Percentiles rank a stretch among this genome's conserved stretches.
These are phyloP conservation scores for Rubroshorea leprosula DNA, from an alignment of 345 rosid genomes.

Conservation along the genomic window DNA sequence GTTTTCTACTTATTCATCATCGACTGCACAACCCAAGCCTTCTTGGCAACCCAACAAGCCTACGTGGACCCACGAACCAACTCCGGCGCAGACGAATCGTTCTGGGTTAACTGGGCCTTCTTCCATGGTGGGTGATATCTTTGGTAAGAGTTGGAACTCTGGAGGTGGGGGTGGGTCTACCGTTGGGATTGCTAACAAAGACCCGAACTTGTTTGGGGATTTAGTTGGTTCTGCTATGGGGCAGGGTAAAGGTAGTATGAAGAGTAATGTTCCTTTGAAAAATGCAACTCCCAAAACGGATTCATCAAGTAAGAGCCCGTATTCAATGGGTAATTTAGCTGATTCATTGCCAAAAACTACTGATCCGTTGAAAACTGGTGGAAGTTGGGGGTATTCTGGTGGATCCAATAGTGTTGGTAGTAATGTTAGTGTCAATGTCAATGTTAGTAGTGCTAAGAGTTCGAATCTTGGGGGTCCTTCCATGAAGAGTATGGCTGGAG, in stretches of 20 bases:
- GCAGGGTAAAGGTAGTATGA: conserved; percentile 42
- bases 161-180: conserved; percentile 35
- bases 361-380: conserved; percentile 35
- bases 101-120: conserved; percentile 44
- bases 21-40: conserved; percentile 55
- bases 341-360: conserved; percentile 68
- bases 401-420: conserved; percentile 35
- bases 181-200: conserved; percentile 63
- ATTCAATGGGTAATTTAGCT: conserved; percentile 77
- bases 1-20: conserved; percentile 39
- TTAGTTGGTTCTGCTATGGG: conserved; percentile 82
- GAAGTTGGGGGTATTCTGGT: conserved; percentile 40
- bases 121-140: conserved; percentile 90
- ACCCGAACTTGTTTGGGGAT: conserved; percentile 80
- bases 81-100: conserved; percentile 39
- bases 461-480: conserved; percentile 69
- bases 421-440: conserved; percentile 33
- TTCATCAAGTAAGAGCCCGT: conserved; percentile 34
- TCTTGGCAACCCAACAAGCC: conserved; percentile 73
- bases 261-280: conserved; percentile 65
- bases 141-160: conserved; percentile 79
- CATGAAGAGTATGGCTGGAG: conserved; percentile 42
- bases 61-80: conserved; percentile 85
- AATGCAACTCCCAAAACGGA: conserved; percentile 36
- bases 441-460: conserved; percentile 26